A percentile compares a stretch with the other conserved stretches of the same genome.
These are phyloP conservation scores for Meira miltonrushii DNA, from an alignment of 1,284 basidiomycete species.

Conservation along the genomic window DNA sequence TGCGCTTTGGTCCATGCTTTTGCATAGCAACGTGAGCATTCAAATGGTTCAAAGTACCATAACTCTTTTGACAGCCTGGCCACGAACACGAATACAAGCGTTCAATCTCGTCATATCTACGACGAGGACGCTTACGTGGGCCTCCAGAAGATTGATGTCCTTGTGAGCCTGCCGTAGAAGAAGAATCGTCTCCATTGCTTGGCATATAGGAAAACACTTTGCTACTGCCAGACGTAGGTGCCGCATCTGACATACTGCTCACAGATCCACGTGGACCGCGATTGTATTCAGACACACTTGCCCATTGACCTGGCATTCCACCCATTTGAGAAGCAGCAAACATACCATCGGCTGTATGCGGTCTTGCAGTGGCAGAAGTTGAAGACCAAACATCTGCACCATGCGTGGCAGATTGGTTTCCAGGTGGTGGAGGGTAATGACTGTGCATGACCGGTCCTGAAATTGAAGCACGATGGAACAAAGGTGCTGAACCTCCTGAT, in stretches of 20 bases:
- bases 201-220: conserved; percentile 41
- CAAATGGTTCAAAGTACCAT: conserved; percentile 82
- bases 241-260: conserved; percentile 5
- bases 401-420: conserved; percentile 10
- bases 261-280: conserved; percentile 5
- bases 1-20: conserved; percentile 76
- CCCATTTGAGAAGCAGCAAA: conserved; percentile 22
- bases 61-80: conserved; percentile 74
- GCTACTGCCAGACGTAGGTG: conserved; percentile 8
- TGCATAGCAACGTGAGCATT: conserved; percentile 91
- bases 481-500: conserved; percentile 4
- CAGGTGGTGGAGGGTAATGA: conserved; percentile 10
- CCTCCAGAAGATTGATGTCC: conserved; percentile 14
- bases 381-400: conserved; percentile 36
- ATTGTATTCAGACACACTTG: conserved; percentile 1
- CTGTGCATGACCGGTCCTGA: conserved; percentile 33
- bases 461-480: conserved; percentile 32
- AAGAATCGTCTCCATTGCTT: conserved; percentile 11
- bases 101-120: conserved; percentile 62
- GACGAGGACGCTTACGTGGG: conserved; percentile 38
- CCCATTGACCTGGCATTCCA: conserved; percentile 7
- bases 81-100: conserved; percentile 78
- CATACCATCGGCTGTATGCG: conserved; percentile 45
- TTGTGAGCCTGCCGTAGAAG: conserved; percentile 16
- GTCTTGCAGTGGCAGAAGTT: conserved; percentile 33